Conservation (phyloP, 2,329 filamentous ascomycete species). For the Cryphonectria parasitica region DNA sequence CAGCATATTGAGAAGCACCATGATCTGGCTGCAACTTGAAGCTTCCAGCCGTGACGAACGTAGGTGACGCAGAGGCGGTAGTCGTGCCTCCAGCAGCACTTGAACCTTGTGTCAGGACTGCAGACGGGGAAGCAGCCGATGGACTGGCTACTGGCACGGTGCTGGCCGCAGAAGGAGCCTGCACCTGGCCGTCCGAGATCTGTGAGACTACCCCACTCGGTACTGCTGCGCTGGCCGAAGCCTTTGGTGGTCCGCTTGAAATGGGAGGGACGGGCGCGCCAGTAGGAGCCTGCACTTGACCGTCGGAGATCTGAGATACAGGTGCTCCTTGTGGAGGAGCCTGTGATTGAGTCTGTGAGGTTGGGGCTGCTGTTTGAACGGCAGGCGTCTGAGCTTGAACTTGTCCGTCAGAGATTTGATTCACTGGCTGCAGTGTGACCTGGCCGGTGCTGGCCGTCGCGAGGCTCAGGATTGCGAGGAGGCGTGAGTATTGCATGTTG, state of each 20-base stretch:
- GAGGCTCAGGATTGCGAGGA: background rate
- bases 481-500: background rate
- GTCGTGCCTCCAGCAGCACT: too few relatives aligned
- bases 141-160: background rate
- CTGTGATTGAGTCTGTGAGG: background rate
- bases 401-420: background rate
- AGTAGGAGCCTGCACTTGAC: slow-evolving; percentile 8
- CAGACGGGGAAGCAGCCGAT: background rate
- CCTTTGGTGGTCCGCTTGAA: background rate
- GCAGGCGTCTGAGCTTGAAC: background rate
- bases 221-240: background rate
- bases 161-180: background rate
- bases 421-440: background rate
- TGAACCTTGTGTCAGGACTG: background rate
- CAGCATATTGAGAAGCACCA: background rate
- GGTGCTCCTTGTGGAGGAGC: background rate
- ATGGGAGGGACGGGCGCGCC: background rate
- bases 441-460: background rate
- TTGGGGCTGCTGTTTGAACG: background rate
- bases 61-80: slow-evolving; percentile 3
- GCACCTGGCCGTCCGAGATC: slow-evolving; percentile 5
- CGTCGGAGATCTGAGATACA: slow-evolving; percentile 1
- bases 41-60: background rate
- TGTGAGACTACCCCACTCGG: slow-evolving; percentile 1
- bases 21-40: slow-evolving; percentile 1